Conservation (phyloP, 1,139 yeast species). For the Neolecta irregularis region DNA sequence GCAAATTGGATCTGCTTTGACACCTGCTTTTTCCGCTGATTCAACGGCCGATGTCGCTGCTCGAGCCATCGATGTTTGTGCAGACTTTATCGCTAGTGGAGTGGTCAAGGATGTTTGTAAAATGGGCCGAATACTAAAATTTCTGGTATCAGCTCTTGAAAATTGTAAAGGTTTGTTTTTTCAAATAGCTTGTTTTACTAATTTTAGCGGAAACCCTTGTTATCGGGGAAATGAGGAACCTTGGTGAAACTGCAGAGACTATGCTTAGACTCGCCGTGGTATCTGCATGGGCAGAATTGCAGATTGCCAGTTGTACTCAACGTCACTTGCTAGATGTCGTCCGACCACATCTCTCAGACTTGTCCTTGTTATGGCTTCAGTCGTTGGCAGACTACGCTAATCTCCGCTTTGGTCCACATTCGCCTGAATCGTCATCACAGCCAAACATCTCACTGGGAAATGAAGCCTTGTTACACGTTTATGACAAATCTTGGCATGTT, state of each 20-base stretch:
- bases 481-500: too few species aligned
- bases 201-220: conserved; percentile 19
- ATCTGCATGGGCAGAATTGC: conserved; percentile 79
- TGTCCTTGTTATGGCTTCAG: conserved; percentile 68
- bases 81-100: conserved; percentile 52
- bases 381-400: conserved; percentile 61
- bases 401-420: conserved; percentile 45
- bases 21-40: conserved; percentile 72
- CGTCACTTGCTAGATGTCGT: conserved; percentile 33
- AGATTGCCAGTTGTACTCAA: conserved; percentile 30
- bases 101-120: conserved; percentile 35
- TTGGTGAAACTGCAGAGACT: conserved; percentile 31
- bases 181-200: conserved; percentile 2
- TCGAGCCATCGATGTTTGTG: conserved; percentile 63
- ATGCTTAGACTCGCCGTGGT: conserved; percentile 56
- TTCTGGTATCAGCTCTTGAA: conserved; percentile 53
- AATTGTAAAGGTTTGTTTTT: conserved; percentile 25
- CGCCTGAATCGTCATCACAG: too few species aligned
- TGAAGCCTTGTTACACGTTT: too few species aligned
- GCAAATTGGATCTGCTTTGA: conserved; percentile 74
- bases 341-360: conserved; percentile 41
- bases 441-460: too few species aligned
- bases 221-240: conserved; percentile 26
- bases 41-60: conserved; percentile 63
- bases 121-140: conserved; percentile 46